Evolutionary conservation across 2,329 filamentous ascomycete species (phyloP), one percentile per base, ranked within the genome.

Genomic region (Colletotrichum cuscutae): DNA sequence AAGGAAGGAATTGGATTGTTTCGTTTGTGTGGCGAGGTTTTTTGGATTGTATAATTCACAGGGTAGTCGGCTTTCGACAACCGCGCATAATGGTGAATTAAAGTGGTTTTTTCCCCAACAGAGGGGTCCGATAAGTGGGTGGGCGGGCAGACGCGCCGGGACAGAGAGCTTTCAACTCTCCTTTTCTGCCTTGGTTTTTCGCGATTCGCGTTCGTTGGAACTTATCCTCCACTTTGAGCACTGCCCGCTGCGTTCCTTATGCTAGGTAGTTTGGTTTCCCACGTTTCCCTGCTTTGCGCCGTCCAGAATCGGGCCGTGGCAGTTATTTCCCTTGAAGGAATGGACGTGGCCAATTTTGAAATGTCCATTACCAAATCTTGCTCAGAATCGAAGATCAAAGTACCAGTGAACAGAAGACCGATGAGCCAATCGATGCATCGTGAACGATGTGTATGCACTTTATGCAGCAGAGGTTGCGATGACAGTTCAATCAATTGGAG

Each of bases 1-100:
- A 65, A 56, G 56, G 49, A 62, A 24, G 11, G 19, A 52, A 42
- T 73, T 61, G 54, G 35, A 35, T 61, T 72, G 60, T 61, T 72
- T 72, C 56, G 66, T 70, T 65, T 70, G 56, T 60, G 60, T 32
- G 59, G 42, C 59, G 8, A 68, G 26, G 9, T 32, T 32, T 32
- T 24, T 37, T 53, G 30, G 22, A 53, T 53, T n/a, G n/a, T 22
- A 5, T 24, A 22, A 22, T 65, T 61, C 53, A 19, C 42, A 11
- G 19, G 37, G 6, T 42, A 19, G 37, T 42, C 15, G 37, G 37
- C 37, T 42, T 32, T 49, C 28, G 60, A 12, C 19, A 4, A 32
- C 52, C 19, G 35, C 15, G 24, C 9, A 24, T 30, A 53, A 7
- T 22, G 42, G 42, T 49, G 42, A n/a, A 49, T 9, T 49, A 22